A percentile compares a stretch with the other conserved stretches of the same genome.
Evolutionary conservation across 768 basidiomycete species (phyloP).

Genomic region (Chalciporus sphaerocephalus): DNA sequence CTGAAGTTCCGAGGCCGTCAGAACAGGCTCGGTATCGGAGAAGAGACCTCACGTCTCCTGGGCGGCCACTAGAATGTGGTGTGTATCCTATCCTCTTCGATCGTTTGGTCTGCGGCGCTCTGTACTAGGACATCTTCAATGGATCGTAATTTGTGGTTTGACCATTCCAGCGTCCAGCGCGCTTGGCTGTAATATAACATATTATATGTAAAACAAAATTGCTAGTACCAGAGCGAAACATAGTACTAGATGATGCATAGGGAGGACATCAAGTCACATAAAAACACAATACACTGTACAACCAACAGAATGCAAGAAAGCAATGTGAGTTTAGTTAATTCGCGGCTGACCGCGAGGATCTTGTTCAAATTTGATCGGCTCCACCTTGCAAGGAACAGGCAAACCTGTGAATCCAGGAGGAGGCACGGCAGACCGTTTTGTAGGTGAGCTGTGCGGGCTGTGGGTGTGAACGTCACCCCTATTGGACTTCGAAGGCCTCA

Average conservation of each 20-base stretch:
- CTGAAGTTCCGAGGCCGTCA: slow-evolving; percentile 32
- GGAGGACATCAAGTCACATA: slow-evolving; percentile 3
- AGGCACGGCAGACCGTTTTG: slow-evolving; percentile 17
- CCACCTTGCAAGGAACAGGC: slow-evolving; percentile 42
- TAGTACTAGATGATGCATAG: slow-evolving; percentile 2
- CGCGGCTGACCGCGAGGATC: neutral
- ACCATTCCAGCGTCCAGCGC: slow-evolving; percentile 7
- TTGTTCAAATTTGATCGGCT: slow-evolving; percentile 42
- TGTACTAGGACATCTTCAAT: slow-evolving; percentile 12
- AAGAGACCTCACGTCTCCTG: slow-evolving; percentile 32
- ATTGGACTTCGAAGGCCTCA: slow-evolving; percentile 13
- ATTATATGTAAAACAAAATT: slow-evolving; percentile 18
- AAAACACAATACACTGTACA: slow-evolving; percentile 8
- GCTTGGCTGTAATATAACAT: slow-evolving; percentile 6
- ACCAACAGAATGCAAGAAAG: slow-evolving; percentile 5
- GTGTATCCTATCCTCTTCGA: slow-evolving; percentile 3
- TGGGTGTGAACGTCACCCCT: slow-evolving; percentile 15
- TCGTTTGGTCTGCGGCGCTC: slow-evolving; percentile 1
- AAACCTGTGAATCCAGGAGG: slow-evolving; percentile 23
- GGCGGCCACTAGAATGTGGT: slow-evolving; percentile 19
- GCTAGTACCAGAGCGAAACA: slow-evolving; percentile 12
- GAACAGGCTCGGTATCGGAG: slow-evolving; percentile 31
- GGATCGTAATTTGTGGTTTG: slow-evolving; percentile 14
- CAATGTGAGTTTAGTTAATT: neutral
- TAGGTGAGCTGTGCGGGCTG: slow-evolving; percentile 23